A percentile compares a stretch with the other conserved stretches of the same genome.
Evolutionary conservation across 192 early-diverging fungal species (phyloP).

Genomic region (Diversispora epigaea): DNA sequence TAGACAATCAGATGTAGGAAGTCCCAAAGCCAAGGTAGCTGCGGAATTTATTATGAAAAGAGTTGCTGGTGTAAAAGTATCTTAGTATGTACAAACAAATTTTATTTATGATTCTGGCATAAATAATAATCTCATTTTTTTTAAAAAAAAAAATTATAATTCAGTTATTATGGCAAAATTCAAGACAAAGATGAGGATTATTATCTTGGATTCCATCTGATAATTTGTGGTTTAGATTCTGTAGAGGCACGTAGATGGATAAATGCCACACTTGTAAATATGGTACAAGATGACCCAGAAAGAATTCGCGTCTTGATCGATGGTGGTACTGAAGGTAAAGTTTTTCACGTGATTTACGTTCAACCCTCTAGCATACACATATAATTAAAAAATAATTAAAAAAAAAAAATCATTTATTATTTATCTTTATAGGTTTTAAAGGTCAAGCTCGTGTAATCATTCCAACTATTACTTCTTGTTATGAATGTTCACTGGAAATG

Average conservation of each 20-base stretch:
- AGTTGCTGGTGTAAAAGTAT: conserved; percentile 67
- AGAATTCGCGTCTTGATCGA: conserved; percentile 88
- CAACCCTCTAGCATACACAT: background rate
- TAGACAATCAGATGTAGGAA: conserved; percentile 69
- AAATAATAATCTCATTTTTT: background rate
- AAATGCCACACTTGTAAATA: conserved; percentile 80
- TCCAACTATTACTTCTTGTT: conserved; percentile 84
- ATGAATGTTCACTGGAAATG: conserved; percentile 95
- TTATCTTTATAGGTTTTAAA: conserved; percentile 67
- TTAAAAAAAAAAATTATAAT: background rate
- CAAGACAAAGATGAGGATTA: conserved; percentile 96
- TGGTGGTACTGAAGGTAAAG: conserved; percentile 86
- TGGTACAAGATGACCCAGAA: conserved; percentile 76
- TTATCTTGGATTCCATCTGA: conserved; percentile 81
- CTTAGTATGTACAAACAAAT: conserved; percentile 51
- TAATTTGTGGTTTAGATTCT: conserved; percentile 93
- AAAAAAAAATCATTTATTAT: background rate
- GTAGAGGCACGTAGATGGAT: conserved; percentile 98
- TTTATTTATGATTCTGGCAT: background rate
- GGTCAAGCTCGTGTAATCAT: conserved; percentile 93
- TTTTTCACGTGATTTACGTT: background rate
- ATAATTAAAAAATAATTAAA: background rate
- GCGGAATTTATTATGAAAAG: conserved; percentile 73
- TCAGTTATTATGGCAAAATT: conserved; percentile 80
- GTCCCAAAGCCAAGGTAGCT: conserved; percentile 75